Base-by-base conservation (phyloP, 2,329 filamentous ascomycete species). In the Boeremia exigua region DNA sequence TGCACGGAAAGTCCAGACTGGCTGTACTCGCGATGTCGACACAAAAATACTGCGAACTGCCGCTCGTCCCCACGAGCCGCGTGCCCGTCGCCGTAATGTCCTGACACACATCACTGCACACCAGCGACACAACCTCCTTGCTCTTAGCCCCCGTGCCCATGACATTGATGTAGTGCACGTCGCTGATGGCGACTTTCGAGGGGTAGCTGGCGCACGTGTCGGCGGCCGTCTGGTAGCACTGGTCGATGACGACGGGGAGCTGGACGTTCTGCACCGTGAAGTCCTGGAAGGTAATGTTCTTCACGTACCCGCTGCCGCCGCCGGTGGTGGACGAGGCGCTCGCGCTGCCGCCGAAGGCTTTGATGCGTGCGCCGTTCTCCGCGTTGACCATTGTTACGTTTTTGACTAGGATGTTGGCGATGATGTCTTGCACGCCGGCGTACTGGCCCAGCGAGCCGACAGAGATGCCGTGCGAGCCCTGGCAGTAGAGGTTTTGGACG, bases 371-470 rank as follows among this genome's bases (percentile, higher is more conserved):
- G 28, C 86, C 87, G 60, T 89, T 85, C 49, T 82, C 77, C 3
- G 67, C 69, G 49, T 79, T 76, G 63, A 73, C 68, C 74, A 75
- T 71, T 45, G 56, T 66, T 58, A 74, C 63, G 56, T 75, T 74
- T 60, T 72, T 67, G 40, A 75, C 66, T 62, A 86, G 84, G 12
- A 90, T 68, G 61, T 91, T 85, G 72, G 89, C 81, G 2, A 90
- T 86, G 40, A 89, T 86, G 60, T 91, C 88, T n/a, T 82, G 81
- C 59, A 86, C 81, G n/a, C 80, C 82, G n/a, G 77, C 67, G 66
- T 91, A 90, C 71, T 91, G 88, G 17, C 88, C 88, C 0, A 91
- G 77, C 0, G 86, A 88, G 10, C 88, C 88, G 15, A 90, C 86
- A 10, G 84, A 87, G 61, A 91, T 89, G 36, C 88, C 88, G 65